Evolutionary conservation across 495 filamentous ascomycete genomes (phyloP).

Genomic region (Tuber melanosporum): DNA sequence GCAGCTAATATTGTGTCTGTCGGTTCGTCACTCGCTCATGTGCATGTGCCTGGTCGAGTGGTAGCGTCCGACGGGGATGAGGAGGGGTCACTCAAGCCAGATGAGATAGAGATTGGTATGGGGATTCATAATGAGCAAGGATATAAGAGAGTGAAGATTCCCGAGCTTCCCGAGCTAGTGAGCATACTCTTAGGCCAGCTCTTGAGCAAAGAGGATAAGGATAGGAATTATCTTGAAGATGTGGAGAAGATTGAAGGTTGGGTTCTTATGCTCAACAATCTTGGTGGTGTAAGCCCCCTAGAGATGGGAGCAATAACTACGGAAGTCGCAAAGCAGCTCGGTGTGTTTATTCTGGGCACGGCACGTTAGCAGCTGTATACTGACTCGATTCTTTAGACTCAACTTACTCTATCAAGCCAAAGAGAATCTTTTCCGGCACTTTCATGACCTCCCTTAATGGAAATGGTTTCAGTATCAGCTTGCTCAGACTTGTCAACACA

Average conservation of each 20-base stretch:
- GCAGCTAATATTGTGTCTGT: conserved; percentile 75
- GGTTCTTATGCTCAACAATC: conserved; percentile 84
- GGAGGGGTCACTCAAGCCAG: conserved; percentile 53
- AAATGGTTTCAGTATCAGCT: conserved; percentile 79
- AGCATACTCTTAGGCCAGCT: conserved; percentile 73
- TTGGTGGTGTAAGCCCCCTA: conserved; percentile 82
- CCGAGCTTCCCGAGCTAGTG: conserved; percentile 64
- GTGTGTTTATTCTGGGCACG: conserved; percentile 11
- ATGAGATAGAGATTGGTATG: conserved; percentile 93
- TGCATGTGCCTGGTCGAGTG: conserved; percentile 80
- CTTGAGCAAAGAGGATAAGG: conserved; percentile 68
- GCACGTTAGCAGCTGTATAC: neutral
- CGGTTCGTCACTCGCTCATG: conserved; percentile 79
- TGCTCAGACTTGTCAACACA: conserved; percentile 75
- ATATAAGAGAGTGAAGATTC: conserved; percentile 58
- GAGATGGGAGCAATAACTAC: conserved; percentile 83
- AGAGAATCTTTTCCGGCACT: conserved; percentile 49
- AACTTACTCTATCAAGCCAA: conserved; percentile 31
- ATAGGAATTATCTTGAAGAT: conserved; percentile 69
- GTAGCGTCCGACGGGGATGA: conserved; percentile 38
- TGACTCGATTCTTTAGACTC: conserved; percentile 37
- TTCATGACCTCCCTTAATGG: conserved; percentile 86
- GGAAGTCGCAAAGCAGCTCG: conserved; percentile 77
- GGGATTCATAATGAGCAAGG: conserved; percentile 97
- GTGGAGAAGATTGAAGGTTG: conserved; percentile 52